Percentiles rank a stretch among this genome's conserved stretches.
phyloP scores from a whole-genome alignment of 2,329 filamentous ascomycete species.

The Camillea tinctor region DNA sequence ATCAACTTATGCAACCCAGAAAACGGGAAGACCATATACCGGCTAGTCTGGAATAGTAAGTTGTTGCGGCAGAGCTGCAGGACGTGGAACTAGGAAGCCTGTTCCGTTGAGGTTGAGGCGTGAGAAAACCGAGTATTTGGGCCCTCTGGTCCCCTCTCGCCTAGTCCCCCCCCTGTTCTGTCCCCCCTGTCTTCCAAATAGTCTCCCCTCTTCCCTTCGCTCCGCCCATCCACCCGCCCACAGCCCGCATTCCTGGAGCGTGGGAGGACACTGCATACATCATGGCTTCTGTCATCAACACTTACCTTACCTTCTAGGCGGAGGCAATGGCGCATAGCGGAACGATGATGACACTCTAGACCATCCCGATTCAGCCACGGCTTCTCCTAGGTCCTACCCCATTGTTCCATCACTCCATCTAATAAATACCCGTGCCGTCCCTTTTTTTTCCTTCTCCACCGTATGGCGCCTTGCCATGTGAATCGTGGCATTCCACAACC shows the following conservation, averaged over 20 bases:
- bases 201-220: constrained; percentile 6
- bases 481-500: not conserved
- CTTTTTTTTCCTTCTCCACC: constrained; percentile 14
- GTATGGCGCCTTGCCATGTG: not conserved
- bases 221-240: constrained; percentile 7
- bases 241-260: constrained; percentile 16
- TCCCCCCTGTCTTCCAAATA: not conserved
- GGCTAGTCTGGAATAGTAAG: constrained; percentile 3
- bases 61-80: constrained; percentile 17
- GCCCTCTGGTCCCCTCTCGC: constrained; percentile 22
- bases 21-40: not conserved
- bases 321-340: constrained; percentile 19
- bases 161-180: constrained; percentile 13
- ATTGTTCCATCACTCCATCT: constrained; percentile 16
- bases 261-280: constrained; percentile 6
- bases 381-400: constrained; percentile 22
- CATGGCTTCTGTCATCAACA: constrained; percentile 6
- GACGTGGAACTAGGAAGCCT: constrained; percentile 26
- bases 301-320: constrained; percentile 1
- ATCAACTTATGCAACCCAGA: not conserved
- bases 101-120: constrained; percentile 19
- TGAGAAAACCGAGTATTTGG: constrained; percentile 34
- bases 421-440: constrained; percentile 31
- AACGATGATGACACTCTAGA: constrained; percentile 24
- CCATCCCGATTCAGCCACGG: constrained; percentile 29